Base-by-base conservation (phyloP, 352 stramenopile species). In the Phytophthora megakarya region DNA sequence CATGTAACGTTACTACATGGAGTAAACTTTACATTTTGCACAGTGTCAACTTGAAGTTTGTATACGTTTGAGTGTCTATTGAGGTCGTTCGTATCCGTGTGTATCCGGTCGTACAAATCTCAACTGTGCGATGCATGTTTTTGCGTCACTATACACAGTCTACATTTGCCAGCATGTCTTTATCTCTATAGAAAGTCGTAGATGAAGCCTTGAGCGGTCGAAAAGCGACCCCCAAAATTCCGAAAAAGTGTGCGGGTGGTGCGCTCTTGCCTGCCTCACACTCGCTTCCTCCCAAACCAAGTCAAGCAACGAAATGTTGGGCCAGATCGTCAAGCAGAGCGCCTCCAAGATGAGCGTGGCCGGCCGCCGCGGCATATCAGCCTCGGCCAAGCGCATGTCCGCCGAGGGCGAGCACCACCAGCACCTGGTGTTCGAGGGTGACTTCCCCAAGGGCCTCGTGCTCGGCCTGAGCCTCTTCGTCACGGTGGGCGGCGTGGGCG, bases 341-440 rank as follows among this genome's bases (percentile, higher is more conserved):
- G 70, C 76, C 40, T 63, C 60, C 67, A 84, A 89, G 69, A 78
- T 90, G 70, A 80, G 62, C 63, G 63, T 65, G 58, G 77, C 78
- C 22, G 76, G 83, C 65, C 67, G 67, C 57, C 86, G 86, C 72
- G 63, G 71, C 66, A 92, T 95, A 73, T 85, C 82, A 28, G 80
- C 80, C 74, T 92, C 86, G 47, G 75, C 83, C 61, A 85, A 80
- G 62, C 84, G 86, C 74, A 81, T 92, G 73, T 81, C 75, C 26
- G 82, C 73, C 39, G 81, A 93, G 68, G 76, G 86, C 65, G 79
- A 84, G 53, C 82, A 92, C 80, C 86, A 95, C 74, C 75, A 95
- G 78, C 86, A 95, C 72, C 74, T 79, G 43, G 82, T 95, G 55
- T 95, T 90, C 64, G 86, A 93, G 68, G 78, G 80, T 55, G 83